Conservation (phyloP, 345 rosid genomes). For the Eucalyptus erythrocorys region DNA sequence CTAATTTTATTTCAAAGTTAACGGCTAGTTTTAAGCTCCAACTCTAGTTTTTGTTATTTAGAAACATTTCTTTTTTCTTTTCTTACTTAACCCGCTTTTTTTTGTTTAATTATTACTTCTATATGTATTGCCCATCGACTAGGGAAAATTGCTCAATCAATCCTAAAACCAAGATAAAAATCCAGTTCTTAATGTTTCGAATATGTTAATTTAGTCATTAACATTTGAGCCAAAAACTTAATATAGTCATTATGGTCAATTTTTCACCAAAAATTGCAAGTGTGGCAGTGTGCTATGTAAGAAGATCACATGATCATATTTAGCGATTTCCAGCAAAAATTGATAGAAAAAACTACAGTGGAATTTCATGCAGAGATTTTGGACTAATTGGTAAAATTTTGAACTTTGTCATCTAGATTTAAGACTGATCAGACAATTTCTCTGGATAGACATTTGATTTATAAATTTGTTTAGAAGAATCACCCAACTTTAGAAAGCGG, state of each 20-base stretch:
- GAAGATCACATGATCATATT: no score
- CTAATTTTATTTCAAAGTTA: neutral
- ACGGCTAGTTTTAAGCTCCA: neutral
- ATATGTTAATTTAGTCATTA: neutral
- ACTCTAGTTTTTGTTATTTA: neutral
- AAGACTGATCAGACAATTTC: no score
- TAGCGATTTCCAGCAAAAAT: no score
- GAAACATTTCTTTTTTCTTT: no score
- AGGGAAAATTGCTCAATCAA: no score
- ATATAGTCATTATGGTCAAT: neutral
- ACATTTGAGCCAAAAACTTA: neutral
- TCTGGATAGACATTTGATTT: no score
- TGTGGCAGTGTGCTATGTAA: neutral
- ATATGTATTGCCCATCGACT: neutral
- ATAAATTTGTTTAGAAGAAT: no score
- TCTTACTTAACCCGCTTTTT: neutral
- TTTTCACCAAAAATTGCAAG: neutral
- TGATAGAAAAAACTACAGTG: no score
- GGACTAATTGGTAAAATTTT: no score
- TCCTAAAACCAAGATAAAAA: neutral
- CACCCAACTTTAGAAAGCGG: neutral
- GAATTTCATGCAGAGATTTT: no score
- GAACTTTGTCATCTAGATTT: no score
- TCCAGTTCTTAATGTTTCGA: neutral
- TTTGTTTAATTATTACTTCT: neutral